Evolutionary conservation across 1,284 basidiomycete species (phyloP).

Genomic region (Ustilago tritici): DNA sequence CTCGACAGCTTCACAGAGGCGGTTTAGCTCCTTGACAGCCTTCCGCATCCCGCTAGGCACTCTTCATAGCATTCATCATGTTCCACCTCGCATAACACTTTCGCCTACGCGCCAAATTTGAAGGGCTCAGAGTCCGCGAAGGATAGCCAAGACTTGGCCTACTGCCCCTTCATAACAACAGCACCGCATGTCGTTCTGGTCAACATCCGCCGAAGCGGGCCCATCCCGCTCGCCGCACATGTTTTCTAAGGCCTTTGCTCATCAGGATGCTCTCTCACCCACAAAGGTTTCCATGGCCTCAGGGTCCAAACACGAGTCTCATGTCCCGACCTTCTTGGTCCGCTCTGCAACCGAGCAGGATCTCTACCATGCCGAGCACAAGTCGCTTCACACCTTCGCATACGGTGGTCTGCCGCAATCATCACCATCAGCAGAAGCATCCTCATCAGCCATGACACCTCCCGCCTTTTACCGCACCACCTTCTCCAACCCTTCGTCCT

Average conservation of each 20-base stretch:
- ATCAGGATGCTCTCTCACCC: constrained; percentile 15
- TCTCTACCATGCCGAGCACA: constrained; percentile 39
- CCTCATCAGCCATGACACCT: constrained; percentile 28
- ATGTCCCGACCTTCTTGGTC: constrained; percentile 39
- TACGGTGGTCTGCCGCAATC: constrained; percentile 27
- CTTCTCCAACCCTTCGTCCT: constrained; percentile 52
- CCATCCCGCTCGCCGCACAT: constrained; percentile 34
- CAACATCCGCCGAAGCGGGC: constrained; percentile 34
- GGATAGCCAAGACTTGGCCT: background rate
- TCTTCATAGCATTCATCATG: constrained; percentile 9
- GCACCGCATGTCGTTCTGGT: constrained; percentile 32
- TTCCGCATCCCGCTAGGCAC: background rate
- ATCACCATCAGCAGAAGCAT: constrained; percentile 20
- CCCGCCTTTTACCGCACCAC: constrained; percentile 37
- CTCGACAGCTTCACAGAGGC: background rate
- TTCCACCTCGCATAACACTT: background rate
- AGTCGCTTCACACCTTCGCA: constrained; percentile 36
- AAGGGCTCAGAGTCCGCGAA: background rate
- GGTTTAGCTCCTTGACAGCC: background rate
- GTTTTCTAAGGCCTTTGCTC: constrained; percentile 16
- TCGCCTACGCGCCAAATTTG: background rate
- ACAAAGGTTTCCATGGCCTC: constrained; percentile 16
- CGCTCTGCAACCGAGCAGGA: constrained; percentile 47
- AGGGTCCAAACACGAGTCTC: constrained; percentile 35
- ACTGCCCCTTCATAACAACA: background rate